Percentiles rank a stretch among this genome's conserved stretches.
Conservation (phyloP, 164 flowering plant species). For the Annona cherimola region DNA sequence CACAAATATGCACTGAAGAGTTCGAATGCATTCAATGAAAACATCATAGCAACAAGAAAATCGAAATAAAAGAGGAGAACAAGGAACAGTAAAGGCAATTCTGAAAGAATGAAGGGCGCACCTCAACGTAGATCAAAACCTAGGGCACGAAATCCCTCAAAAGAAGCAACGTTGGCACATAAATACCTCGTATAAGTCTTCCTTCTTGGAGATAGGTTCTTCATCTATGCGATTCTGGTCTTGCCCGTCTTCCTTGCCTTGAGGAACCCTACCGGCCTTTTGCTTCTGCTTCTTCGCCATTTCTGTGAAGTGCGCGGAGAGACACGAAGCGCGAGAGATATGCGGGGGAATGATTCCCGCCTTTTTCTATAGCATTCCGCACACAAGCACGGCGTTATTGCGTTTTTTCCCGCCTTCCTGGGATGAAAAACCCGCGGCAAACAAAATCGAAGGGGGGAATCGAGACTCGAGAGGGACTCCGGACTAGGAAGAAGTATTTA, state of each 20-base stretch:
- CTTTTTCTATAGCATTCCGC: too few species aligned
- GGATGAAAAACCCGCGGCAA: not conserved
- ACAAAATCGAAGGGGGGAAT: too few species aligned
- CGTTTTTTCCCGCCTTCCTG: not conserved
- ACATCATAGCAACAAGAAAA: too few species aligned
- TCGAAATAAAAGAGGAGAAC: too few species aligned
- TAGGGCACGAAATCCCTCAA: not conserved
- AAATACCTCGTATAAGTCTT: constrained; percentile 58
- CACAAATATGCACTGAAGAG: too few species aligned
- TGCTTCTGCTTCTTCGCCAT: constrained; percentile 40
- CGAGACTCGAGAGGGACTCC: too few species aligned
- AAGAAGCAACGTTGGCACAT: not conserved
- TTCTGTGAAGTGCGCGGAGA: not conserved
- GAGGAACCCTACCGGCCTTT: constrained; percentile 51
- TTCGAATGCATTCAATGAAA: too few species aligned
- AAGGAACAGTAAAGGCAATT: too few species aligned
- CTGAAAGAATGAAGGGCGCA: not conserved
- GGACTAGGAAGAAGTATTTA: too few species aligned
- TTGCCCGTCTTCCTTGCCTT: constrained; percentile 21
- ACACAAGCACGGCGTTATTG: too few species aligned
- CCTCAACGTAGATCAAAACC: not conserved
- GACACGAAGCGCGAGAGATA: not conserved
- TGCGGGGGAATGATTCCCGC: not conserved
- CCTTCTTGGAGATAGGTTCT: constrained; percentile 23
- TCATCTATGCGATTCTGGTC: not conserved